phyloP scores from a whole-genome alignment of 2,329 filamentous ascomycete genomes.

The Fusarium sacchari region DNA sequence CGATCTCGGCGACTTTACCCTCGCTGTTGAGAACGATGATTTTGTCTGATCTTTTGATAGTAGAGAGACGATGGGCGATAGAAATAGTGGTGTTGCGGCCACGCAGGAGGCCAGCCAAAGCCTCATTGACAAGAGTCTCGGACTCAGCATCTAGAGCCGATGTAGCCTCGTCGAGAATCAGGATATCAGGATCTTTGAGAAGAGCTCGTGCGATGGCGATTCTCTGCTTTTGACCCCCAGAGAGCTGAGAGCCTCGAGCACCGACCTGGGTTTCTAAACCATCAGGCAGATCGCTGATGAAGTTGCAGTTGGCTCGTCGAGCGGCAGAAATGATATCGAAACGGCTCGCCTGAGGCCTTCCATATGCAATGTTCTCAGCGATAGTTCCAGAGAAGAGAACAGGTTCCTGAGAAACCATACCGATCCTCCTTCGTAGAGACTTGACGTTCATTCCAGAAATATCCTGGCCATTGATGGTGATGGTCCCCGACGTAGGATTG shows the following conservation, averaged over 20 bases:
- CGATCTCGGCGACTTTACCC: constrained; percentile 90
- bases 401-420: constrained; percentile 94
- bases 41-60: constrained; percentile 93
- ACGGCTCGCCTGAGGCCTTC: constrained; percentile 79
- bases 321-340: constrained; percentile 88
- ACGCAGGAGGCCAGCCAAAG: constrained; percentile 80
- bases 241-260: constrained; percentile 90
- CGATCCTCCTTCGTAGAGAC: constrained; percentile 89
- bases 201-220: constrained; percentile 96
- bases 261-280: constrained; percentile 95
- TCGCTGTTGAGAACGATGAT: constrained; percentile 92
- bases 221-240: constrained; percentile 95
- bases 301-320: constrained; percentile 92
- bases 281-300: constrained; percentile 96
- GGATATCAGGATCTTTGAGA: constrained; percentile 94
- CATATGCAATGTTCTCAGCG: constrained; percentile 92
- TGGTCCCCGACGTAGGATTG: constrained; percentile 77
- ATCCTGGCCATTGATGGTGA: constrained; percentile 86
- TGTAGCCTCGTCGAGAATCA: constrained; percentile 96
- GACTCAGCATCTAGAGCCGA: constrained; percentile 96
- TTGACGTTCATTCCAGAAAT: constrained; percentile 91
- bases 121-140: constrained; percentile 94
- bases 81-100: constrained; percentile 97
- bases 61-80: constrained; percentile 94
- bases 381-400: constrained; percentile 89